Evolutionary conservation across 2,329 filamentous ascomycete species (phyloP), one percentile per base, ranked within the genome.

Genomic region (Fusarium gaditjirri): DNA sequence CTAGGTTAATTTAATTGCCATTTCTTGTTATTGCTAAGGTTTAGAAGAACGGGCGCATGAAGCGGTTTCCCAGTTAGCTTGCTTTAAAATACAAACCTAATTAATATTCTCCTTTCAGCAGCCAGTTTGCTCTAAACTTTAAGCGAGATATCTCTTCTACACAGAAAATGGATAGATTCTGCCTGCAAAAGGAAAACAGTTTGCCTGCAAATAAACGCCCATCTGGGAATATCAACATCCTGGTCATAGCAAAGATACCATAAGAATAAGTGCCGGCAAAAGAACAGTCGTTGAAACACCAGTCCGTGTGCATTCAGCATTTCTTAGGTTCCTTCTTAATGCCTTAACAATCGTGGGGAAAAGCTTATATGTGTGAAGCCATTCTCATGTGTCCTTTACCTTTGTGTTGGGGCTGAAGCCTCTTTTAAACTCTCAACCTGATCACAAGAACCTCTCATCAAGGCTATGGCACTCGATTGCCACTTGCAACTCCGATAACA

Each of bases 131-230:
- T 14, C 2, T 14, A 4, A 46, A 16, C 12, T 7, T 1, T 5
- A n/a, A 12, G 27, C 3, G 1, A n/a, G 2, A 47, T 47, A 5
- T 17, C 6, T 31, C 27, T 17, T 12, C 21, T 29, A 3, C 8
- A 6, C n/a, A 17, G 7, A 2, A n/a, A 8, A n/a, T 8, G 7
- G 25, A 6, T 29, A 17, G 0, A 31, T 11, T 21, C 31, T 17
- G 16, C 4, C 10, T 9, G 27, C 2, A 3, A 47, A n/a, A 8
- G 5, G 4, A 9, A 9, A 13, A 6, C 25, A 19, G 4, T 1
- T 25, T 16, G 10, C 12, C 16, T 8, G 8, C 23, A 2, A 0
- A 42, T 9, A 16, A 16, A 16, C 23, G 16, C 8, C 2, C 4
- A 11, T 10, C 14, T 3, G 6, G 29, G 5, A 13, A 46, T 6